A percentile compares a stretch with the other conserved stretches of the same genome.
Evolutionary conservation across 2,329 filamentous ascomycete genomes (phyloP).

Genomic region (Aspergillus arachidicola): DNA sequence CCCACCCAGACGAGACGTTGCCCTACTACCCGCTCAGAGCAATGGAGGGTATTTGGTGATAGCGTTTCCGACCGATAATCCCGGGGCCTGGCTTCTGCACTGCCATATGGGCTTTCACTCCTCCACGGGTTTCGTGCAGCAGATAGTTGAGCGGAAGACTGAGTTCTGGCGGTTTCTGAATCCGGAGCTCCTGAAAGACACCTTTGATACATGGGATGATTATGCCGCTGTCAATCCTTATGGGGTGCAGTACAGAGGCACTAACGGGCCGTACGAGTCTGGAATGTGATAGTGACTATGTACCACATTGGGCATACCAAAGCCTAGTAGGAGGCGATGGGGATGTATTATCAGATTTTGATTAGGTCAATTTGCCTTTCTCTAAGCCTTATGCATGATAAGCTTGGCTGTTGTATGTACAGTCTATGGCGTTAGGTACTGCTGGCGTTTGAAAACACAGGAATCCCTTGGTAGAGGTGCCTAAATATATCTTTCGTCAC

Average conservation of each 20-base stretch:
- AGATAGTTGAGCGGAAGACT: neutral
- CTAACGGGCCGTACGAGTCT: neutral
- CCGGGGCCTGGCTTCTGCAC: conserved; percentile 9
- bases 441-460: fast-evolving
- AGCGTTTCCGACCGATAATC: conserved; percentile 12
- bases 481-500: neutral
- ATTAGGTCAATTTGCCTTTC: too few species aligned
- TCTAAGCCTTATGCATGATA: too few species aligned
- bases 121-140: neutral
- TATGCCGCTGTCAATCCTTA: neutral
- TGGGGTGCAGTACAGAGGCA: neutral
- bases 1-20: conserved; percentile 8
- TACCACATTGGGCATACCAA: too few species aligned
- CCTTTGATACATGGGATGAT: neutral
- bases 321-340: too few species aligned
- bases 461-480: too few species aligned
- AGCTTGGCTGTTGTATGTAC: too few species aligned
- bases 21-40: neutral
- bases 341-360: too few species aligned
- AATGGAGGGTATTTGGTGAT: conserved; percentile 1
- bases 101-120: conserved; percentile 13
- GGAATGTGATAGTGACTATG: neutral
- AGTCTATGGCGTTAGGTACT: too few species aligned
- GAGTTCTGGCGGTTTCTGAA: neutral
- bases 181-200: neutral